Conservation (phyloP, 352 stramenopile species). For the Thalassiosira exigua region DNA sequence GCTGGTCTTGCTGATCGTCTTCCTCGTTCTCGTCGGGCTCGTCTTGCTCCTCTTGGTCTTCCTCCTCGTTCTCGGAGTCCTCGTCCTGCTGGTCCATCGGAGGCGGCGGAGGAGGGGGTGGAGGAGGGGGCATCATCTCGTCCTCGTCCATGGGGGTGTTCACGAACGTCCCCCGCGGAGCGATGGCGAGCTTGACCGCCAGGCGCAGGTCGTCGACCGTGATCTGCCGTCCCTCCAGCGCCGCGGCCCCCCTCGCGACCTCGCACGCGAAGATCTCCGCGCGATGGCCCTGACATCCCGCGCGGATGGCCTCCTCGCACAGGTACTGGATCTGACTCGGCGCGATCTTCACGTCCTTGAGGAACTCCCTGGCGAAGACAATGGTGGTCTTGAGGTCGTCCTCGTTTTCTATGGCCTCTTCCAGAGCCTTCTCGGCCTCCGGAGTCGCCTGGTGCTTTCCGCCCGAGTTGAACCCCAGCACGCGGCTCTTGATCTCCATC, state of each 20-base stretch:
- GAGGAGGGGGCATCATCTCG: constrained; percentile 14
- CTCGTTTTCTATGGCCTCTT: constrained; percentile 36
- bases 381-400: constrained; percentile 33
- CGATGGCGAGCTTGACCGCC: constrained; percentile 74
- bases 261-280: constrained; percentile 83
- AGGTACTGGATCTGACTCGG: constrained; percentile 78
- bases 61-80: constrained; percentile 33
- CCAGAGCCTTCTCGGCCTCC: constrained; percentile 22
- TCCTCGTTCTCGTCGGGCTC: constrained; percentile 47
- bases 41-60: constrained; percentile 24
- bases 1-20: constrained; percentile 64
- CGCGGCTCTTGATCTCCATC: constrained; percentile 60
- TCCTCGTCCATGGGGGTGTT: constrained; percentile 4
- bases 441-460: constrained; percentile 25
- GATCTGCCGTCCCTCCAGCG: constrained; percentile 66
- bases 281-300: constrained; percentile 79
- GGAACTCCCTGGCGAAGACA: constrained; percentile 23
- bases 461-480: constrained; percentile 48
- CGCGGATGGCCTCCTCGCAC: constrained; percentile 80
- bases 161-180: constrained; percentile 63
- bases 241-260: constrained; percentile 74
- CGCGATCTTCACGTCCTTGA: constrained; percentile 46
- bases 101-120: constrained; percentile 43
- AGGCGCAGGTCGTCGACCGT: constrained; percentile 59
- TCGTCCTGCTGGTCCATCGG: constrained; percentile 17